Evolutionary conservation across 805 yeast genomes (phyloP).

Genomic region (Pichia rugopelliculosa): DNA sequence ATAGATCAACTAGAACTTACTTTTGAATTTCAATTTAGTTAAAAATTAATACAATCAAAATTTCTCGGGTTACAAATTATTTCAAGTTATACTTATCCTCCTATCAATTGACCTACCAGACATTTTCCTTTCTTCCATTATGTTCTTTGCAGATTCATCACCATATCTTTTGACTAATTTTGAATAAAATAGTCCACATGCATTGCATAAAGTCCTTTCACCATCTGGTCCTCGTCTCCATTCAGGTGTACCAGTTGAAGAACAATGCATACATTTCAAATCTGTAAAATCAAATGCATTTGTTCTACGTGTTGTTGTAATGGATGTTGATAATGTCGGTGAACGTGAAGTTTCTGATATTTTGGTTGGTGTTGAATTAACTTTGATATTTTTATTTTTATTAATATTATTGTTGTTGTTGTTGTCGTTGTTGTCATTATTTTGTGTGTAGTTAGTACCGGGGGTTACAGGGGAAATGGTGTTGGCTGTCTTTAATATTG

Average conservation of each 20-base stretch:
- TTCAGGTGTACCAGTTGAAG: slow-evolving; percentile 61
- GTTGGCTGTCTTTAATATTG: no score
- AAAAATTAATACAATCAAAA: no score
- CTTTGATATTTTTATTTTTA: neutral
- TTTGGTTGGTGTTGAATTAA: neutral
- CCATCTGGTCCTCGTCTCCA: slow-evolving; percentile 84
- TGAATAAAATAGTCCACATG: slow-evolving; percentile 73
- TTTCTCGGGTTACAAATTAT: no score
- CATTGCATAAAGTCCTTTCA: slow-evolving; percentile 68
- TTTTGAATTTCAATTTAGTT: no score
- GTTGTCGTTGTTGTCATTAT: neutral
- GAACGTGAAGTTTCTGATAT: no score
- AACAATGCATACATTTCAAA: slow-evolving; percentile 33
- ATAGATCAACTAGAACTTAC: no score
- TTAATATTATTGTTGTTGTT: neutral
- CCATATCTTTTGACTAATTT: slow-evolving; percentile 57
- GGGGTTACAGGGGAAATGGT: no score
- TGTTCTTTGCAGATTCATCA: slow-evolving; percentile 41
- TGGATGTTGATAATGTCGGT: no score
- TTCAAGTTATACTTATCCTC: slow-evolving; percentile 17
- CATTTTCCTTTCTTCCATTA: slow-evolving; percentile 26
- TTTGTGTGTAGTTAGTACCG: neutral
- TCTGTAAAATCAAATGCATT: neutral
- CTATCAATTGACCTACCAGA: slow-evolving; percentile 24
- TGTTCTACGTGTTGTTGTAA: neutral